Conservation (phyloP, 305 asterid genomes). For the Fraxinus nigra region DNA sequence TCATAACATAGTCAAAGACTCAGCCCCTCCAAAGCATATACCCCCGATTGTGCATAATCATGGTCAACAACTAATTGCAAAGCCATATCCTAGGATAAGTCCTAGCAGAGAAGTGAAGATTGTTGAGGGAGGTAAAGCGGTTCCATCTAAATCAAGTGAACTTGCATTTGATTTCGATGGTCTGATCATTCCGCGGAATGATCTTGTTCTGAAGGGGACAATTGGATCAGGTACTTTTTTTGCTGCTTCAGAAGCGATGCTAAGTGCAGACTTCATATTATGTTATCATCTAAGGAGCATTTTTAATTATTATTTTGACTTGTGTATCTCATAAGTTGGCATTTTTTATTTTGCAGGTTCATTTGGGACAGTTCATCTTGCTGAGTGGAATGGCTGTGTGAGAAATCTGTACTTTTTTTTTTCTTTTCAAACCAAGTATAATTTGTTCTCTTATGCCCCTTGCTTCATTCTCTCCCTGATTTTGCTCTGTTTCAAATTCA, state of each 20-base stretch:
- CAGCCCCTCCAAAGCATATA: slow-evolving; percentile 38
- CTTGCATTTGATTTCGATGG: slow-evolving; percentile 68
- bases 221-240: slow-evolving; percentile 82
- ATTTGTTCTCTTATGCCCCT: not conserved
- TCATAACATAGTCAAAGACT: slow-evolving; percentile 38
- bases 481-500: not conserved
- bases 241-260: slow-evolving; percentile 21
- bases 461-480: slow-evolving; percentile 6
- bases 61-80: slow-evolving; percentile 15
- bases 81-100: slow-evolving; percentile 39
- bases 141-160: slow-evolving; percentile 49
- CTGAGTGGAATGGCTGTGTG: slow-evolving; percentile 99
- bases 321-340: slow-evolving; percentile 20
- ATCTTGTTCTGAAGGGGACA: slow-evolving; percentile 77
- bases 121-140: slow-evolving; percentile 52
- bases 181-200: slow-evolving; percentile 85
- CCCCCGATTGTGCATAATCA: slow-evolving; percentile 44
- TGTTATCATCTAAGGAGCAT: not conserved
- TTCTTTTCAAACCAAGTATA: not conserved
- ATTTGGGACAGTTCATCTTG: slow-evolving; percentile 95
- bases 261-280: slow-evolving; percentile 1
- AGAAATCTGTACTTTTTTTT: slow-evolving; percentile 40
- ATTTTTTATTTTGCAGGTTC: slow-evolving; percentile 55
- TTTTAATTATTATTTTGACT: slow-evolving; percentile 8
- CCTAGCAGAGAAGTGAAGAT: slow-evolving; percentile 39